Conservation (phyloP, 257 asterid genomes). For the Lycium barbarum region DNA sequence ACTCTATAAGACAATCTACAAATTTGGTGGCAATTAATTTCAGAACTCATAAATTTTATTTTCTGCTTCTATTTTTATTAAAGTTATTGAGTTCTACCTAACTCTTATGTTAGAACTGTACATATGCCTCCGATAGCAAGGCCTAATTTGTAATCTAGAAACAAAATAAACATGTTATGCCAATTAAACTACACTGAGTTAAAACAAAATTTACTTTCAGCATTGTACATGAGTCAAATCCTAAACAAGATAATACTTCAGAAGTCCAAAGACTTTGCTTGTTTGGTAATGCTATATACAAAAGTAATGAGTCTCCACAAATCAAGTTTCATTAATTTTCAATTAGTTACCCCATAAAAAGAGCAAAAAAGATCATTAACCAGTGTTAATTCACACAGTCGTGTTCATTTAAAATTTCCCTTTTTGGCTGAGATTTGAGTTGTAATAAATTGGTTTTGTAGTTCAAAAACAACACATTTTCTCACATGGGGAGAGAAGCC, state of each 20-base stretch:
- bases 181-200: neutral
- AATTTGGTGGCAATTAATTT: too few relatives aligned
- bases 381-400: neutral
- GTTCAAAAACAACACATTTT: neutral
- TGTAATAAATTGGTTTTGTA: constrained; percentile 14
- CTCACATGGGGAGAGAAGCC: neutral
- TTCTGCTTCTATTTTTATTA: too few relatives aligned
- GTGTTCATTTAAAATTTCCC: neutral
- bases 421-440: neutral
- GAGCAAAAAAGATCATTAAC: neutral
- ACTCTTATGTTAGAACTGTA: too few relatives aligned
- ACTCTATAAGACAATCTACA: too few relatives aligned
- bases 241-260: too few relatives aligned
- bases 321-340: neutral
- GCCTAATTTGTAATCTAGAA: too few relatives aligned
- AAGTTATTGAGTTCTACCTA: too few relatives aligned
- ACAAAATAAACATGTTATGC: neutral
- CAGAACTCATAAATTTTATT: too few relatives aligned
- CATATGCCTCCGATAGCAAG: too few relatives aligned
- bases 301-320: neutral
- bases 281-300: neutral
- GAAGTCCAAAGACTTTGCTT: neutral
- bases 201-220: too few relatives aligned
- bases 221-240: neutral
- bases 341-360: neutral